Base-by-base conservation (phyloP, 2,329 filamentous ascomycete genomes). In the Aspergillus arachidicola region DNA sequence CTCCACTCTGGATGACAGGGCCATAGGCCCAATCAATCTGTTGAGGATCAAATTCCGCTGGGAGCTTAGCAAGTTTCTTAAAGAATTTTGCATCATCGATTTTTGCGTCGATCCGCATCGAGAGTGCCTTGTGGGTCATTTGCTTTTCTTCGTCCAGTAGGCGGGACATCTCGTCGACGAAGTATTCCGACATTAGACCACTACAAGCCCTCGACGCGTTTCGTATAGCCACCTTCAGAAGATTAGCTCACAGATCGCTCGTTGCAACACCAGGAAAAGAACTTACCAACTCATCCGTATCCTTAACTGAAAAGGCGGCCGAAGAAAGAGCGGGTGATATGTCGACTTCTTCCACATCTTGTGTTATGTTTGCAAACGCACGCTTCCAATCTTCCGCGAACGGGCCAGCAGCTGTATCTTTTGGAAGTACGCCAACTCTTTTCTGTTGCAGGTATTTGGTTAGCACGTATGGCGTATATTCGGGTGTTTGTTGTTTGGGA, bases 381-480 rank as follows among this genome's bases (percentile, higher is more conserved):
- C 92, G 92, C 80, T 95, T 96, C 95, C 95, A 99, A 78, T 99
- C 95, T 60, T 97, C 93, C 73, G 94, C 89, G 72, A 99, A 98
- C 0, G 93, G 93, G 2, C 95, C 95, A 58, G 86, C 87, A 2
- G 94, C 91, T 28, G 85, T 88, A 75, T 97, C 94, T 81, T 96
- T 97, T 55, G 90, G 84, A 59, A 98, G 83, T 45, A 93, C 86
- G 36, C 94, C 96, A 26, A 98, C 87, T 83, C 97, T 98, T 76
- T 94, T 95, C 90, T 93, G 12, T 28, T 45, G 43, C 41, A 32
- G 38, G 53, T 11, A 16, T 34, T 58, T n/a, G 16, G 23, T 59
- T 30, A 43, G 34, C 26, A 50, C 12, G 26, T 21, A 26, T n/a
- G 6, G 2, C 6, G 51, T 14, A 23, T 9, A 45, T 51, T n/a